Evolutionary conservation across 1,284 basidiomycete species (phyloP).

Genomic region (Pholiota adiposa): DNA sequence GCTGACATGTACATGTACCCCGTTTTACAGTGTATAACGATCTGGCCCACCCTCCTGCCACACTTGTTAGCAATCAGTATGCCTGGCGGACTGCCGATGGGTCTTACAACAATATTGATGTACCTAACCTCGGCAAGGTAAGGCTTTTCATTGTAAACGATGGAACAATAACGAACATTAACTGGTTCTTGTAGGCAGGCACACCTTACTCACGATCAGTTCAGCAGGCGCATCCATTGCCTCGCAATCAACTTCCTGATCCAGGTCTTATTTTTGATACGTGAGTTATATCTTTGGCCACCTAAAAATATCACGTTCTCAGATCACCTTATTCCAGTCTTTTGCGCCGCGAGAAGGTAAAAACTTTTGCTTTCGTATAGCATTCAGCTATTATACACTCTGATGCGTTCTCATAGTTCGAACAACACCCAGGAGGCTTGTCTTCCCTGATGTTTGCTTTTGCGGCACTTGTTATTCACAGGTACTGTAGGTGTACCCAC

Average conservation of each 20-base stretch:
- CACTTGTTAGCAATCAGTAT: conserved; percentile 63
- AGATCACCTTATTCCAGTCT: conserved; percentile 33
- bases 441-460: conserved; percentile 83
- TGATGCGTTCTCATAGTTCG: conserved; percentile 51
- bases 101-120: conserved; percentile 71
- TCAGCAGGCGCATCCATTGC: conserved; percentile 68
- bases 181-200: conserved; percentile 46
- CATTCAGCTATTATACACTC: background rate
- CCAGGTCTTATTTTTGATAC: conserved; percentile 80
- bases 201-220: conserved; percentile 81
- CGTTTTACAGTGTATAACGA: conserved; percentile 70
- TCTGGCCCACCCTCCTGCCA: conserved; percentile 73
- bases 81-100: conserved; percentile 77
- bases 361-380: conserved; percentile 19
- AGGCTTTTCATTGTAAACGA: background rate
- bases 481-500: conserved; percentile 35
- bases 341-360: conserved; percentile 61
- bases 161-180: background rate
- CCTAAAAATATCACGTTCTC: background rate
- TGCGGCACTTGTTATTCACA: conserved; percentile 82
- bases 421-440: conserved; percentile 76
- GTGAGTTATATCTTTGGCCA: conserved; percentile 30
- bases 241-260: conserved; percentile 73
- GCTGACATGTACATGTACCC: conserved; percentile 15
- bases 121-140: conserved; percentile 72